phyloP scores from a whole-genome alignment of 1,284 basidiomycete genomes.

The Lentinus polychrous region DNA sequence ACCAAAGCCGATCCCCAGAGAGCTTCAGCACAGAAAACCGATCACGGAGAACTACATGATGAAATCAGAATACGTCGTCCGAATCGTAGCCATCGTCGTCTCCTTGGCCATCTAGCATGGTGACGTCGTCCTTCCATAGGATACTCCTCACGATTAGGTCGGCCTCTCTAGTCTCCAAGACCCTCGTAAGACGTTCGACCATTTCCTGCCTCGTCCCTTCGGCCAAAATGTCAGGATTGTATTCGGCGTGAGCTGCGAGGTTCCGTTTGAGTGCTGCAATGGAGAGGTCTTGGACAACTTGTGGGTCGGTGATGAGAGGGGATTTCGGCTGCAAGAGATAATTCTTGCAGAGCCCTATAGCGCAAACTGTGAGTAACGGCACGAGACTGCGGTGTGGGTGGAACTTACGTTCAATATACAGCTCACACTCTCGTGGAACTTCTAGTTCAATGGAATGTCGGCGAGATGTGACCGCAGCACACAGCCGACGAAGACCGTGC shows the following conservation, averaged over 20 bases:
- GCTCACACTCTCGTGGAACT: constrained; percentile 44
- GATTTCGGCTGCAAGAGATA: constrained; percentile 41
- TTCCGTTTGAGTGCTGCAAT: constrained; percentile 44
- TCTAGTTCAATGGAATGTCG: constrained; percentile 38
- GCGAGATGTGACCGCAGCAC: constrained; percentile 27
- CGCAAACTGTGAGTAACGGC: not conserved
- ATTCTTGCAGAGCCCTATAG: constrained; percentile 34
- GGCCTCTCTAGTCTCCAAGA: constrained; percentile 35
- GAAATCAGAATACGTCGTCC: not conserved
- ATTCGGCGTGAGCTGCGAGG: constrained; percentile 40
- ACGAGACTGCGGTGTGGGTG: not conserved
- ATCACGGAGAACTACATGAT: not conserved
- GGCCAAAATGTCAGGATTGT: constrained; percentile 21
- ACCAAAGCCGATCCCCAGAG: too few species aligned
- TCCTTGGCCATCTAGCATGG: not conserved
- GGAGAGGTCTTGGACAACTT: constrained; percentile 34
- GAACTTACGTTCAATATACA: constrained; percentile 46
- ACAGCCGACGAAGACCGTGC: constrained; percentile 47
- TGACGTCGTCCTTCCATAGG: constrained; percentile 21
- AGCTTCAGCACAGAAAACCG: not conserved
- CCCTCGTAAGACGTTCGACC: constrained; percentile 22
- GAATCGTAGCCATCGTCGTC: constrained; percentile 3
- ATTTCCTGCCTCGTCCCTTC: constrained; percentile 25
- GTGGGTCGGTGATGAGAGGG: constrained; percentile 42
- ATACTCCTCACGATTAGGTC: constrained; percentile 47